Base-by-base conservation (phyloP, 768 basidiomycete species). In the Sarcodon sp. region DNA sequence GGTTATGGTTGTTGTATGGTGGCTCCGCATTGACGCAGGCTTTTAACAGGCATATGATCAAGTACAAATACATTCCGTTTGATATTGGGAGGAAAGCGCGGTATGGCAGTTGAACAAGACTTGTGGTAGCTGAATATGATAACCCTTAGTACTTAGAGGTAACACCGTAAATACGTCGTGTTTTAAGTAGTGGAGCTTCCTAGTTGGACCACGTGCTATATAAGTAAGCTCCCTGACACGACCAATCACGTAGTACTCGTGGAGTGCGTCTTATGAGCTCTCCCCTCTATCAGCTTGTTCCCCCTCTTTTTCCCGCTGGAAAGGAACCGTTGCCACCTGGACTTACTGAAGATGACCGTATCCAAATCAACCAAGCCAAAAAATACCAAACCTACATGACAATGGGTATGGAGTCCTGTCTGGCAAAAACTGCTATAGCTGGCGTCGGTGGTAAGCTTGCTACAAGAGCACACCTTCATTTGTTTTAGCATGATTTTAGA, bases 31-130 rank as follows among this genome's bases (percentile, higher is more conserved):
- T 45, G 15, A 46, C 43, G 33, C 47, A 27, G 45, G 34, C 33
- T 31, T 18, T 43, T n/a, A 9, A 21, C 58, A 93, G 90, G 58
- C 94, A 99, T 66, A 98, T 98, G 94, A 85, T 96, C 71, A 96
- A 96, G 66, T 98, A 97, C 72, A 90, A 90, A 63, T 97, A 92
- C 66, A 71, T 93, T 51, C 92, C 93, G 18, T 97, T 93, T 66
- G 94, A 97, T 61, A 75, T 97, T 51, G 94, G 92, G 32, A 84
- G 91, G 60, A 97, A 97, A 69, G 72, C 87, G 50, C 80, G 87
- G 41, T 97, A 93, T 54, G 87, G 87, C 44, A 68, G 69, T 16
- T 39, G 38, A 10, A 21, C 38, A 21, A 10, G n/a, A 39, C 38
- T 21, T 7, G 7, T 5, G n/a, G n/a, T 39, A 7, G n/a, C 10